A percentile compares a stretch with the other conserved stretches of the same genome.
phyloP scores from a whole-genome alignment of 257 asterid genomes.

The Solanum acaule region DNA sequence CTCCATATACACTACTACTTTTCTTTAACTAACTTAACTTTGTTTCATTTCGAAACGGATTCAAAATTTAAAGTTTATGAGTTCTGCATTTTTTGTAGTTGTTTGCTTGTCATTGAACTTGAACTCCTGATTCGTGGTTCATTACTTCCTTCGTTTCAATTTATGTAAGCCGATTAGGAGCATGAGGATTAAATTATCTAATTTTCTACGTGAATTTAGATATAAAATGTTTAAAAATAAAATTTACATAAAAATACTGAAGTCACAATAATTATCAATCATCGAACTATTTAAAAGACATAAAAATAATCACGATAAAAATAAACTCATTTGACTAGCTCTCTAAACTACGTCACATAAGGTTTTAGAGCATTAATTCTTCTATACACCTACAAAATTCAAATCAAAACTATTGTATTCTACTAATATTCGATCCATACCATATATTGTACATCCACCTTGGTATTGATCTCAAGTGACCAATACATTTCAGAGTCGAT shows the following conservation, averaged over 20 bases:
- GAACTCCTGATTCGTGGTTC: not conserved
- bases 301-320: not conserved
- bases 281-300: not conserved
- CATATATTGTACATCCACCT: not conserved
- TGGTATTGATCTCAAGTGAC: not conserved
- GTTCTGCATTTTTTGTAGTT: accelerated
- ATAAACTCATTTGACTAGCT: not conserved
- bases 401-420: not conserved
- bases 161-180: not conserved
- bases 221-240: not conserved
- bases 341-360: not conserved
- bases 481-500: not conserved
- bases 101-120: not conserved
- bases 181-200: not conserved
- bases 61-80: not conserved
- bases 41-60: not conserved
- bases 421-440: not conserved
- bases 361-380: not conserved
- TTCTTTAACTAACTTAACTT: not conserved
- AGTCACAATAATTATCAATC: not conserved
- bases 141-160: not conserved
- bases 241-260: not conserved
- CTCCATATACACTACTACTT: not conserved
- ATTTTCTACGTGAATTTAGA: not conserved
- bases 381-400: not conserved